A percentile compares a stretch with the other conserved stretches of the same genome.
Evolutionary conservation across 352 stramenopile species (phyloP).

Genomic region (Peronospora destructor): DNA sequence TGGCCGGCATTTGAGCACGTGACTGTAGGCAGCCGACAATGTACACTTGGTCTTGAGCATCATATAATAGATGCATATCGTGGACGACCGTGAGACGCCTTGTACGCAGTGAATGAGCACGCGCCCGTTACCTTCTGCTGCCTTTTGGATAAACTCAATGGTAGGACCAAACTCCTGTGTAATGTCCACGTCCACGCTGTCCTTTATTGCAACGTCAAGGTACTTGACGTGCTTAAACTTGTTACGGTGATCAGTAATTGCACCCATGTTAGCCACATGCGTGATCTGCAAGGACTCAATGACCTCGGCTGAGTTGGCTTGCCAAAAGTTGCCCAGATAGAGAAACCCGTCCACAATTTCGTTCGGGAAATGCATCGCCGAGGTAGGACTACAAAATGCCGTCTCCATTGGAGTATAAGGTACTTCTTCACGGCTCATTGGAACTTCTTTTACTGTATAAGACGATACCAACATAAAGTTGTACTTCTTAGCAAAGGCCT

Average conservation of each 20-base stretch:
- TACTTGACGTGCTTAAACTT: conserved; percentile 52
- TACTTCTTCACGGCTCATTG: conserved; percentile 3
- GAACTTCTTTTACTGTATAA: background rate
- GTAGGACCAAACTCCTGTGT: conserved; percentile 39
- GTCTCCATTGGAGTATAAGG: conserved; percentile 2
- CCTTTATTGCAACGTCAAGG: conserved; percentile 54
- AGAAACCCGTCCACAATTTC: conserved; percentile 71
- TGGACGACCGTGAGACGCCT: conserved; percentile 69
- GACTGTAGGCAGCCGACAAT: conserved; percentile 66
- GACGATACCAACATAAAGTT: conserved; percentile 45
- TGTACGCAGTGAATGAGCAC: conserved; percentile 83
- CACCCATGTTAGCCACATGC: conserved; percentile 68
- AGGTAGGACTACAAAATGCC: conserved; percentile 6
- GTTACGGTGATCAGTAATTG: conserved; percentile 50
- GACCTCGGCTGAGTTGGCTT: conserved; percentile 55
- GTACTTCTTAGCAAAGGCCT: conserved; percentile 62
- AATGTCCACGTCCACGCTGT: conserved; percentile 59
- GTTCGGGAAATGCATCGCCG: conserved; percentile 53
- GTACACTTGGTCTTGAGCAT: conserved; percentile 69
- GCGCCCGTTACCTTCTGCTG: conserved; percentile 23
- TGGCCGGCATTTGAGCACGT: conserved; percentile 68
- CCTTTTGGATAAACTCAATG: conserved; percentile 51
- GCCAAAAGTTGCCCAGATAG: conserved; percentile 76
- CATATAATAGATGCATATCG: conserved; percentile 75
- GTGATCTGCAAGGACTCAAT: conserved; percentile 56